Evolutionary conservation across 2,329 filamentous ascomycete genomes (phyloP), one percentile per base, ranked within the genome.

Genomic region (Aspergillus pseudotamarii): DNA sequence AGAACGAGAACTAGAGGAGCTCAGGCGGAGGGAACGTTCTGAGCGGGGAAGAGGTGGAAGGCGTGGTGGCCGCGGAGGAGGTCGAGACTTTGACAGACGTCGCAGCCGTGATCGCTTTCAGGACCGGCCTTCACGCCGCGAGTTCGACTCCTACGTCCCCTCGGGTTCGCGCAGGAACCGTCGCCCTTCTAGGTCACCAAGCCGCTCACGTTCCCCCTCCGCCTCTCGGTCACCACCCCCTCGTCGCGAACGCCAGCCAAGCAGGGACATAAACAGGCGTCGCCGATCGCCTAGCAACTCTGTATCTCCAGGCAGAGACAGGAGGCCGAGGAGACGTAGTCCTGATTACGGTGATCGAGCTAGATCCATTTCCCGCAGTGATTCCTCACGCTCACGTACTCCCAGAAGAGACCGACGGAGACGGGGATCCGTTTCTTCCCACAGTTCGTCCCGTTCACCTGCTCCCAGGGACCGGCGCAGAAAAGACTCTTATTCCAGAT

Each of bases 1-100:
- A 62, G 91, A 95, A 64, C 88, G 88, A 65, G 89, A 93, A 58
- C 72, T 92, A 48, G 86, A 90, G 66, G 84, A 85, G 46, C 81
- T 92, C 59, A 87, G 91, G 73, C 88, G 91, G 62, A 75, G 79
- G 57, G 81, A 83, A 64, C 77, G 81, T 50, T 72, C 71, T 19
- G 78, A 81, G 50, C 77, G 78, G 21, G 70, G 69, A 46, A 72
- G 78, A 56, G 76, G 77, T 38, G 71, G 76, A 62, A 70, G 79
- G 60, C 73, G 76, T 59, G 73, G 77, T 48, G 75, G 75, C 58
- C 75, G 74, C 51, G 72, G 73, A 48, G 73, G 74, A 60, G 71
- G 73, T 61, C 75, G 77, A 61, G 80, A 83, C 62, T 82, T 80
- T 65, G 83, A 85, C 63, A 80, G 85, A 63, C 81, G 83, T 23